Percentiles rank a stretch among this genome's conserved stretches.
Evolutionary conservation across 2,329 filamentous ascomycete genomes (phyloP).

Genomic region (Nemania sp.): DNA sequence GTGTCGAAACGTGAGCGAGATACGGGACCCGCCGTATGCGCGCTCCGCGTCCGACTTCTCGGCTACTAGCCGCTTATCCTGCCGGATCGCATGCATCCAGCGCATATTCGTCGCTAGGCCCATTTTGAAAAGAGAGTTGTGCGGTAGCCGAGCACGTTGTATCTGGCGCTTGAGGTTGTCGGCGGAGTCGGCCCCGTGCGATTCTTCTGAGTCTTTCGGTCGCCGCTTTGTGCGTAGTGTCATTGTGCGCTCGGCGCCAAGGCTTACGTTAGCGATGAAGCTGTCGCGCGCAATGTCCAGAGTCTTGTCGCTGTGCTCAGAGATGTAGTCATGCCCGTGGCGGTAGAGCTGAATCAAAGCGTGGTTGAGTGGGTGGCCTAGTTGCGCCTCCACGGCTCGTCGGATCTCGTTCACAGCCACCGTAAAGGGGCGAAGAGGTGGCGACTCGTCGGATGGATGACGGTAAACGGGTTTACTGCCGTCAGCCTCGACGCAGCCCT

Average conservation of each 20-base stretch:
- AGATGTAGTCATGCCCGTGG: conserved; percentile 89
- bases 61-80: conserved; percentile 78
- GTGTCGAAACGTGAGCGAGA: conserved; percentile 89
- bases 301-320: conserved; percentile 97
- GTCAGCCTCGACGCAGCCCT: conserved; percentile 76
- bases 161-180: conserved; percentile 62
- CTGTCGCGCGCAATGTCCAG: conserved; percentile 86
- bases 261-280: conserved; percentile 90
- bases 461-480: conserved; percentile 91
- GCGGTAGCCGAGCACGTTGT: conserved; percentile 79
- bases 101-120: conserved; percentile 83
- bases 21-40: conserved; percentile 79
- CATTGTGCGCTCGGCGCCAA: conserved; percentile 94
- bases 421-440: conserved; percentile 81
- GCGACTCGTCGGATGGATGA: conserved; percentile 90
- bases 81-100: conserved; percentile 93
- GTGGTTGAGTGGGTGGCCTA: conserved; percentile 89
- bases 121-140: conserved; percentile 89
- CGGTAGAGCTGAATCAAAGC: conserved; percentile 94
- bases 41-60: conserved; percentile 79
- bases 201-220: conserved; percentile 22
- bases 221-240: conserved; percentile 83
- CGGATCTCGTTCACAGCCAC: conserved; percentile 77
- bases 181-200: conserved; percentile 38
- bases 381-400: conserved; percentile 73